Evolutionary conservation across 495 filamentous ascomycete genomes (phyloP), one percentile per base, ranked within the genome.

Genomic region (Neurospora sp.): DNA sequence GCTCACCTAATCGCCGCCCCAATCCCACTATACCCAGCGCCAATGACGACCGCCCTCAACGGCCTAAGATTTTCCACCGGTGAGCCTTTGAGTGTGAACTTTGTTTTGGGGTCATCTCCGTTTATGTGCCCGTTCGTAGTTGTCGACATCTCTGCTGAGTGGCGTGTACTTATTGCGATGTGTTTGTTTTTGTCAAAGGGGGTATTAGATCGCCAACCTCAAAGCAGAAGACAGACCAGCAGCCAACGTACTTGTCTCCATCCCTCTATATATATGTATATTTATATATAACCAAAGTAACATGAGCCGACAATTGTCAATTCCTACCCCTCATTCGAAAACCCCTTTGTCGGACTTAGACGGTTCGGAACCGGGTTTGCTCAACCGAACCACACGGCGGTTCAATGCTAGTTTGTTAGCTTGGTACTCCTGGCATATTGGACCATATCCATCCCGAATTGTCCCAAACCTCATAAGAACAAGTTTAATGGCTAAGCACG

Each of bases 1-100:
- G 20, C 20, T 42, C 22, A 78, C 77, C 81, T 74, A 70, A 84
- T 81, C 35, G 81, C 83, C 4, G 79, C 71, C n/a, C 78, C 80
- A 35, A 87, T 87, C 1, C 86, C 86, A 3, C 83, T 85, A 70
- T 81, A 85, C 8, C 85, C 85, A 40, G 85, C 85, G 8, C 85
- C 85, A 47, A 87, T 80, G 2, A 85, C 80, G 9, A 84, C 74
- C 20, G 86, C 85, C 70, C 82, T 83, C 31, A 87, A 73, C 7
- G 82, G 84, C 31, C 84, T 76, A 2, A 81, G 73, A 47, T 84
- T 82, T 71, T 87, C 85, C n/a, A 87, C 72, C 14, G 81, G 78
- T 4, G 72, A 76, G 35, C 84, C 78, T 69, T 84, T 85, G 59
- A 85, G 73, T 5, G 75, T 74, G 40, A 84, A 82, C 1, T 35